A percentile compares a stretch with the other conserved stretches of the same genome.
Conservation (phyloP, 192 early-diverging fungal genomes). For the Lunasporangiospora selenospora region DNA sequence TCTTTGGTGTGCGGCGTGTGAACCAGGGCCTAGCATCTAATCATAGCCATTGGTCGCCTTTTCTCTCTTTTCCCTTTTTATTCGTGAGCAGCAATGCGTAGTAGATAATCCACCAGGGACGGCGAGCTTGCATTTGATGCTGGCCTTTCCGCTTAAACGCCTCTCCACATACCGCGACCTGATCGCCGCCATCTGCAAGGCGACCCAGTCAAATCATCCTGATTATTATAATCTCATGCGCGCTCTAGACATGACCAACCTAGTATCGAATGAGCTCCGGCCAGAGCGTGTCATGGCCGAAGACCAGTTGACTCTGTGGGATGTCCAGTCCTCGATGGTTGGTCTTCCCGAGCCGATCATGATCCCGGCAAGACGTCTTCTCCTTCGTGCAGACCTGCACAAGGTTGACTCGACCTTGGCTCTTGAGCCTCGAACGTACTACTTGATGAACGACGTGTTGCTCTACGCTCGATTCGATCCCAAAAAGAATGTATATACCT, state of each 20-base stretch:
- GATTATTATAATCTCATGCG: constrained; percentile 38
- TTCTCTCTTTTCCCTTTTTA: too few relatives aligned
- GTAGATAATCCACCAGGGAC: constrained; percentile 35
- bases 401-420: constrained; percentile 35
- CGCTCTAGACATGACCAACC: constrained; percentile 13
- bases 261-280: constrained; percentile 17
- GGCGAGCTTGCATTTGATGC: constrained; percentile 35
- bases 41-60: too few relatives aligned
- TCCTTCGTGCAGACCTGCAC: constrained; percentile 39
- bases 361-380: constrained; percentile 30
- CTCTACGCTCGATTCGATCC: constrained; percentile 44
- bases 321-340: constrained; percentile 37
- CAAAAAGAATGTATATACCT: constrained; percentile 36
- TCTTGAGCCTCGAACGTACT: constrained; percentile 37
- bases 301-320: constrained; percentile 35
- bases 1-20: too few relatives aligned
- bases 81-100: constrained; percentile 20
- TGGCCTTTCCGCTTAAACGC: constrained; percentile 28
- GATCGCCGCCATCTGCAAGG: constrained; percentile 22
- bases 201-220: constrained; percentile 32
- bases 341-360: constrained; percentile 33
- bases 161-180: constrained; percentile 30
- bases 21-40: too few relatives aligned
- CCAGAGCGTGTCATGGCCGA: constrained; percentile 20
- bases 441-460: constrained; percentile 41